These are phyloP conservation scores for Ophiostoma triangulosporum DNA, from an alignment of 2,329 filamentous ascomycete genomes.

Conservation along the genomic window DNA sequence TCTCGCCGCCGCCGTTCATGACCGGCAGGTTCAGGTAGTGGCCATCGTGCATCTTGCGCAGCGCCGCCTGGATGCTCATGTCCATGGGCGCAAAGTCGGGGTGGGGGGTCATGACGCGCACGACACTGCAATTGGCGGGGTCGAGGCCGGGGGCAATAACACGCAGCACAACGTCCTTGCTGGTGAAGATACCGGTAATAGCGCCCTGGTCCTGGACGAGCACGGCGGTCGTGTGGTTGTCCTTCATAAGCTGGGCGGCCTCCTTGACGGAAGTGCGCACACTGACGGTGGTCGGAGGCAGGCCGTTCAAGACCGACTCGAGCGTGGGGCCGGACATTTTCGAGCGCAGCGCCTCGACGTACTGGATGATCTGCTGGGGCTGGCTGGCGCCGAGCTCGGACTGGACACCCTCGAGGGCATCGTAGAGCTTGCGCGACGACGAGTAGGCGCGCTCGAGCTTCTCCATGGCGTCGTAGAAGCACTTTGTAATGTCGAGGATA, in stretches of 20 bases:
- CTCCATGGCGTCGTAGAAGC: conserved; percentile 99
- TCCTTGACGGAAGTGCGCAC: conserved; percentile 95
- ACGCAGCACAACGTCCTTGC: conserved; percentile 95
- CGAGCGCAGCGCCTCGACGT: conserved; percentile 83
- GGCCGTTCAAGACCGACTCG: conserved; percentile 82
- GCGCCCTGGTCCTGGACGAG: conserved; percentile 92
- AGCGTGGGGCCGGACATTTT: conserved; percentile 98
- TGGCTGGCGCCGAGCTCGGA: conserved; percentile 92
- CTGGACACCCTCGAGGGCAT: conserved; percentile 93
- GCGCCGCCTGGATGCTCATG: conserved; percentile 96
- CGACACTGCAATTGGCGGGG: conserved; percentile 88
- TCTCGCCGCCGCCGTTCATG: conserved; percentile 94
- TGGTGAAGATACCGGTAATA: conserved; percentile 98
- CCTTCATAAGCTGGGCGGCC: conserved; percentile 91
- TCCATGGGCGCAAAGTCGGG: conserved; percentile 97
- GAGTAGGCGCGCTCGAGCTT: conserved; percentile 96
- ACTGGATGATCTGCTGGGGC: conserved; percentile 97
- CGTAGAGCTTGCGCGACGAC: conserved; percentile 94
- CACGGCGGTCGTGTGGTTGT: conserved; percentile 94
- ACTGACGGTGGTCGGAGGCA: conserved; percentile 86
- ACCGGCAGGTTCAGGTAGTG: conserved; percentile 97
- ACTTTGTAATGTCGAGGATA: conserved; percentile 97
- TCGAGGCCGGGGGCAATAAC: conserved; percentile 95
- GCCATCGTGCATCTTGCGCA: conserved; percentile 98
- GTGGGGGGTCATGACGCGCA: conserved; percentile 97